Evolutionary conservation across 371 early-diverging fungal species (phyloP), one percentile per base, ranked within the genome.

Genomic region (Lichtheimia hyalospora): DNA sequence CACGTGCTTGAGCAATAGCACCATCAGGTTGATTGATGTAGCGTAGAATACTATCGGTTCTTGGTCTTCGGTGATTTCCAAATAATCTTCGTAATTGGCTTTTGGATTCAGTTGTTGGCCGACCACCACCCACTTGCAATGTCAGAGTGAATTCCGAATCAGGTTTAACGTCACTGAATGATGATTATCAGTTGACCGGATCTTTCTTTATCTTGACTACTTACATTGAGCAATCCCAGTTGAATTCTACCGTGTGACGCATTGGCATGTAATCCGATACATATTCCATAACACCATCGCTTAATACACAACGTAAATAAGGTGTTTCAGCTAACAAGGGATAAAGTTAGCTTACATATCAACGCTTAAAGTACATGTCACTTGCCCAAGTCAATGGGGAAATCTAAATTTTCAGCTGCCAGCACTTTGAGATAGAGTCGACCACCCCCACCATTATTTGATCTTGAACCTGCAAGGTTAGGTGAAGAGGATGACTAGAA

Each of bases 1-100:
- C 52, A 21, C 69, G 41, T 4, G 71, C 64, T 59, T 78, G 78
- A 18, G 73, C 70, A n/a, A 78, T 18, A 1, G 75, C 64, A 1
- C 75, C 71, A 44, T 62, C 60, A 14, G 12, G 20, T 16, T 50
- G 58, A 43, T 63, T 67, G 21, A 63, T 48, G 52, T 67, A 67
- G 5, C 68, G 52, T 20, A 48, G 34, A 15, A 66, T 52, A n/a
- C 54, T 61, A 34, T 58, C 52, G 16, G 21, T 49, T 18, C 56
- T 48, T 25, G 42, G 23, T 12, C 57, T 42, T 34, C 44, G 25
- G 10, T 49, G 51, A 13, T 34, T 50, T 18, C 52, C 54, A n/a
- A 61, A 28, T 24, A 61, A 8, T 21, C 49, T 54, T 27, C 51
- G 54, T 23, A 61, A 42, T 40, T 55, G 62, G 34, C 42, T 52